Conservation (phyloP, 2,329 filamentous ascomycete species). For the Neonectria coccinea region DNA sequence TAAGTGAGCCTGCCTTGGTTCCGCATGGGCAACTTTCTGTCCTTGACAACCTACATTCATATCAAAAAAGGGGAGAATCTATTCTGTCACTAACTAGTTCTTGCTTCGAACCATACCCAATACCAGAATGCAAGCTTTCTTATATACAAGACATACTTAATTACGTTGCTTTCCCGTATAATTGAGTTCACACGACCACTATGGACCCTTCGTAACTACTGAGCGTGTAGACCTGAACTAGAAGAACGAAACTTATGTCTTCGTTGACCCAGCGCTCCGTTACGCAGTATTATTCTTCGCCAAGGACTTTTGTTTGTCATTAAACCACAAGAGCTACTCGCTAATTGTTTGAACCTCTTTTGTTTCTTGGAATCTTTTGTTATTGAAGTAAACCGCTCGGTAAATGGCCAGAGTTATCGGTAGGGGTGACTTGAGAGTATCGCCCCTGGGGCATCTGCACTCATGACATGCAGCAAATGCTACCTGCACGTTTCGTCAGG, state of each 20-base stretch:
- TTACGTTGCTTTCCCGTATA: conserved; percentile 7
- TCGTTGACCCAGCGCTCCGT: no score
- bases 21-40: not conserved
- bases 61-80: conserved; percentile 21
- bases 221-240: not conserved
- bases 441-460: no score
- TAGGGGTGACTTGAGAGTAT: no score
- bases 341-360: no score
- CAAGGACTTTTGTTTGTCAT: no score
- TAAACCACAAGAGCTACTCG: no score
- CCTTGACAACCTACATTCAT: conserved; percentile 14
- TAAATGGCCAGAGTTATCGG: no score
- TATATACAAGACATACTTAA: conserved; percentile 24
- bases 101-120: conserved; percentile 25
- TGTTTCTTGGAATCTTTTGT: no score
- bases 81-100: conserved; percentile 21
- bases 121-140: conserved; percentile 22
- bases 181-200: not conserved
- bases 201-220: not conserved
- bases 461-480: no score
- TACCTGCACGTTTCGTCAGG: no score
- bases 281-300: no score
- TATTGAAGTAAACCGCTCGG: no score
- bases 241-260: not conserved
- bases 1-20: conserved; percentile 14